phyloP scores from a whole-genome alignment of 176 grass and related monocot species.

The Stipa capillata region DNA sequence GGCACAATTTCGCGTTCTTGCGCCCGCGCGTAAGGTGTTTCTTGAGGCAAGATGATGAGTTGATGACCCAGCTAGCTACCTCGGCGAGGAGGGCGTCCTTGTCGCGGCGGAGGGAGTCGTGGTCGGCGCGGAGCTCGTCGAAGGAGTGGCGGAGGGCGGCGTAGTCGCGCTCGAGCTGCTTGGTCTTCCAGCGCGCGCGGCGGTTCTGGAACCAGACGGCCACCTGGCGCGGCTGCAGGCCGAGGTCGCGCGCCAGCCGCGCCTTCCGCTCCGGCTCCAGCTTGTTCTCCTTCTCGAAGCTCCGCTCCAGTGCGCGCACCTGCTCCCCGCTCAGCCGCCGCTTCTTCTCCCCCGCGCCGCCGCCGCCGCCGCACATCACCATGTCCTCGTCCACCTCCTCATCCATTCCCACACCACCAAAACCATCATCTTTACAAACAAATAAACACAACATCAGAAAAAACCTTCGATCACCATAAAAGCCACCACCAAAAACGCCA shows the following conservation, averaged over 20 bases:
- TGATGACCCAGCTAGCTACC: constrained; percentile 1
- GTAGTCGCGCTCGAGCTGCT: too few relatives aligned
- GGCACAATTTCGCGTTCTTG: background rate
- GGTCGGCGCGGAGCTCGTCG: constrained; percentile 51
- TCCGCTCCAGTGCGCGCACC: constrained; percentile 62
- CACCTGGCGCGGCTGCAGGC: too few relatives aligned
- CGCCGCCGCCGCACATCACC: background rate
- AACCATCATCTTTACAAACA: constrained; percentile 5
- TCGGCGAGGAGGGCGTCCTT: constrained; percentile 53
- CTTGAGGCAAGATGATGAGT: background rate
- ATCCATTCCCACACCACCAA: background rate
- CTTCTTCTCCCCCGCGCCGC: constrained; percentile 52
- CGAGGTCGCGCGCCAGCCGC: constrained; percentile 55
- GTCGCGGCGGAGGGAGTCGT: constrained; percentile 38
- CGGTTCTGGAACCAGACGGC: too few relatives aligned
- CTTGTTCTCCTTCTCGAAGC: constrained; percentile 80
- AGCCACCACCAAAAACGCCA: background rate
- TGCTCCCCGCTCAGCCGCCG: constrained; percentile 60
- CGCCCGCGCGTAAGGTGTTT: background rate
- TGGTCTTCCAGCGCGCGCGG: too few relatives aligned
- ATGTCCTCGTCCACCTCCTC: constrained; percentile 15
- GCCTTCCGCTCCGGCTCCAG: constrained; percentile 80
- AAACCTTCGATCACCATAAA: background rate
- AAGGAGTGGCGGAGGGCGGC: constrained; percentile 43
- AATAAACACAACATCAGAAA: background rate